Evolutionary conservation across 495 filamentous ascomycete genomes (phyloP), one percentile per base, ranked within the genome.

Genomic region (Bombardia bombarda): DNA sequence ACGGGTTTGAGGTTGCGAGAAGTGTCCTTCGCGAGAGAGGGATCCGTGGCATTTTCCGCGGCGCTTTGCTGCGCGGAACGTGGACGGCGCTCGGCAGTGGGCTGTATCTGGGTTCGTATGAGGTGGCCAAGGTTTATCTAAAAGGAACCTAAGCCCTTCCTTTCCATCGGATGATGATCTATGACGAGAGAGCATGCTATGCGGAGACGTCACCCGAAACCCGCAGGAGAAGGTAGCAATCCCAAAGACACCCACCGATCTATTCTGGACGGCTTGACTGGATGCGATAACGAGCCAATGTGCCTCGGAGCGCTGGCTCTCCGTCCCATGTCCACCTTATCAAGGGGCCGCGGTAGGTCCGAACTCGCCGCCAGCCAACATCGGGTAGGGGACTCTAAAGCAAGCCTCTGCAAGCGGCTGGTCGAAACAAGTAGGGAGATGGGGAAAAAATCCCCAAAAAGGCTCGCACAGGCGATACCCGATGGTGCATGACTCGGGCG

Each of bases 11-110:
- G 28, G 76, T 90, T 28, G 80, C 79, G 13, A 71, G 63, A 38
- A 70, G 81, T 43, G 73, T 95, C 4, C 55, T 79, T 42, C 50
- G 49, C 1, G 70, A 82, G 33, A 75, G 80, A 32, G 90, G 89
- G 3, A 41, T 85, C 13, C 72, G 65, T 36, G 87, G 88, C 0
- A 56, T 96, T 16, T 93, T 89, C 49, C 72, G 80, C 23, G 89
- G 89, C n/a, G 86, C 82, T 1, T 63, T 67, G 9, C 65, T 95
- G 50, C 76, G 90, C 38, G 74, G 73, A n/a, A 71, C 73, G 2
- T 95, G 89, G 88, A 88, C 88, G 20, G 78, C 84, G 10, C 44
- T 92, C 12, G 83, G 87, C 6, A 79, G 84, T 50, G 86, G 90
- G 7, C 58, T 95, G 22, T 95, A 95, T 72, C 67, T 96, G 9